Percentiles rank a stretch among this genome's conserved stretches.
These are phyloP conservation scores for Carex myosuroides DNA, from an alignment of 176 grass and related monocot species.

Conservation along the genomic window DNA sequence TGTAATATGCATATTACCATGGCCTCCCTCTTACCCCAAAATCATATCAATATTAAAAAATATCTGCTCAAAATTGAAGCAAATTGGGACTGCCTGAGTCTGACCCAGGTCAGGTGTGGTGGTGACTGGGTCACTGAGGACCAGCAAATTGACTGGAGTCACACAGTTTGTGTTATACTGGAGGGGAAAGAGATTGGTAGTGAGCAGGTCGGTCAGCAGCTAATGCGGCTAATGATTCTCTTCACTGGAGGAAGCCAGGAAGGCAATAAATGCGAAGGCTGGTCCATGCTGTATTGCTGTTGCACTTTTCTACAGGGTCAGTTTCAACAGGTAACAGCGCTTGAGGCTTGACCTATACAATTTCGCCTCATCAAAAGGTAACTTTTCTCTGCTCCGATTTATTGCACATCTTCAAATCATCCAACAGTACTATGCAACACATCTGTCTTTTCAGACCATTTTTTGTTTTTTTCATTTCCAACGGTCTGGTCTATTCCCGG, in stretches of 20 bases:
- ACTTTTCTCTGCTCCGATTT: conserved; percentile 9
- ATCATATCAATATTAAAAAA: no score
- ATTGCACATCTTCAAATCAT: neutral
- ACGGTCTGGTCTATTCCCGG: neutral
- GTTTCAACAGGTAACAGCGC: conserved; percentile 4
- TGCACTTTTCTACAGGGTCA: neutral
- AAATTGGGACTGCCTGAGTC: neutral
- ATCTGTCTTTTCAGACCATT: neutral
- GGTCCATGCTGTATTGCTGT: conserved; percentile 6
- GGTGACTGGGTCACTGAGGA: neutral
- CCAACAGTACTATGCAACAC: neutral
- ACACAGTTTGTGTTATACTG: neutral
- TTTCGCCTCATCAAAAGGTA: conserved; percentile 10
- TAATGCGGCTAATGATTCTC: conserved; percentile 22
- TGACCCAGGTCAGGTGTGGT: neutral
- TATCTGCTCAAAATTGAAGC: neutral
- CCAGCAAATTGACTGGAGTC: neutral
- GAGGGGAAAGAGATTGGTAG: neutral
- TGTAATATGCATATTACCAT: no score
- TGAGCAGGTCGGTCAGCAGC: neutral
- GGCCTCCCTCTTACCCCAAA: no score
- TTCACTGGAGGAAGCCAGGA: neutral
- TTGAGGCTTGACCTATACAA: neutral
- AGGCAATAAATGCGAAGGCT: conserved; percentile 24
- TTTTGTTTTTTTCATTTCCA: neutral